Evolutionary conservation across 768 basidiomycete genomes (phyloP), one percentile per base, ranked within the genome.

Genomic region (Fomitopsis pulvina): DNA sequence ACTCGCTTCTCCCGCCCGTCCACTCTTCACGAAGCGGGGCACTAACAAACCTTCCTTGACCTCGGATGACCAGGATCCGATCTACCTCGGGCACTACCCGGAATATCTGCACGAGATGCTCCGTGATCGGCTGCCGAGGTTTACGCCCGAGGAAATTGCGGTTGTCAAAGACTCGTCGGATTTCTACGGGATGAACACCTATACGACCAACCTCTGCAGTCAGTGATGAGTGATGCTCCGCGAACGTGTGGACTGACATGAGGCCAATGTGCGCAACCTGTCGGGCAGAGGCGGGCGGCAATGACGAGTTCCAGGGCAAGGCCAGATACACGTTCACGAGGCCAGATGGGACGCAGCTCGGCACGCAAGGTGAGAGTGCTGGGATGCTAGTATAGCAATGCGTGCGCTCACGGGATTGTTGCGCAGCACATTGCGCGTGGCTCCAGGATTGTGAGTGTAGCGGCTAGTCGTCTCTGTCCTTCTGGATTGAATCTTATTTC

Each of bases 111-210:
- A 75, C 30, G 70, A 76, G 57, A 78, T 83, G 51, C 73, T 81
- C 44, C 77, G 76, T 27, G 71, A 76, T 50, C 77, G 80, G 34
- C 74, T 85, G 48, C 78, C 80, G 3, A 68, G 70, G 38, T 81
- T 79, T 58, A 79, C 81, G 3, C 59, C 71, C n/a, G 80, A 77
- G 42, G 82, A 86, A 57, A 61, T 74, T 55, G 68, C 67, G 2
- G 60, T 85, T 48, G 81, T 85, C 45, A 78, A 78, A 53, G 80
- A 78, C 47, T 85, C 81, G 14, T 81, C 81, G 3, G 84, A 83
- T 58, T 85, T 85, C 63, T 84, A 83, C 59, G 83, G 82, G 49
- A 85, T 85, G 81, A 85, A 85, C 65, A 83, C 83, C 2, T 85
- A 85, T 63, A 83, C 83, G 10, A 84, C 82, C 21, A 80, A 83